phyloP scores from a whole-genome alignment of 495 filamentous ascomycete species.

The Usnea hakonensis region DNA sequence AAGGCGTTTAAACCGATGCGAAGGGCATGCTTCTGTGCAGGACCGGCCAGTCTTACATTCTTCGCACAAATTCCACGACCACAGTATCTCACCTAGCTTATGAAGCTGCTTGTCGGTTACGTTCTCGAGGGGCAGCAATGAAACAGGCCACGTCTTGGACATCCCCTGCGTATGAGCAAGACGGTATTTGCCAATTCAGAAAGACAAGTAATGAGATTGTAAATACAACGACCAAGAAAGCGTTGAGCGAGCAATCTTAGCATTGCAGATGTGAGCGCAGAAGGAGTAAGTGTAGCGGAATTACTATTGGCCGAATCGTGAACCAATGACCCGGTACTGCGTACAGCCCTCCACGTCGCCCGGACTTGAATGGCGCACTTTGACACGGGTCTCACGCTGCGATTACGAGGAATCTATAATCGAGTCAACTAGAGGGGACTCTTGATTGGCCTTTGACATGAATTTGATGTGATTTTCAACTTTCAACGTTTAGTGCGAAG shows the following conservation, averaged over 20 bases:
- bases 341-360: too few relatives aligned
- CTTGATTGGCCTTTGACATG: too few relatives aligned
- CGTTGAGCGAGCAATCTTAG: not conserved
- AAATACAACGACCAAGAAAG: not conserved
- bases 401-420: too few relatives aligned
- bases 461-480: too few relatives aligned
- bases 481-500: too few relatives aligned
- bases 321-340: too few relatives aligned
- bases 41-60: conserved; percentile 17
- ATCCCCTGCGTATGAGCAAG: not conserved
- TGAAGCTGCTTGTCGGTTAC: conserved; percentile 7
- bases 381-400: too few relatives aligned
- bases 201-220: not conserved
- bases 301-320: too few relatives aligned
- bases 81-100: conserved; percentile 17
- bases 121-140: conserved; percentile 1
- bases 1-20: conserved; percentile 20
- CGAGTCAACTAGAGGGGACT: too few relatives aligned
- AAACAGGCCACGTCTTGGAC: not conserved
- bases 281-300: too few relatives aligned
- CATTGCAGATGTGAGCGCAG: not conserved
- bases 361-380: too few relatives aligned
- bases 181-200: not conserved
- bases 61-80: conserved; percentile 28
- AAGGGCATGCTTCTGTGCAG: conserved; percentile 21